Evolutionary conservation across 2,329 filamentous ascomycete species (phyloP).

Genomic region (Lecanicillium sp.): DNA sequence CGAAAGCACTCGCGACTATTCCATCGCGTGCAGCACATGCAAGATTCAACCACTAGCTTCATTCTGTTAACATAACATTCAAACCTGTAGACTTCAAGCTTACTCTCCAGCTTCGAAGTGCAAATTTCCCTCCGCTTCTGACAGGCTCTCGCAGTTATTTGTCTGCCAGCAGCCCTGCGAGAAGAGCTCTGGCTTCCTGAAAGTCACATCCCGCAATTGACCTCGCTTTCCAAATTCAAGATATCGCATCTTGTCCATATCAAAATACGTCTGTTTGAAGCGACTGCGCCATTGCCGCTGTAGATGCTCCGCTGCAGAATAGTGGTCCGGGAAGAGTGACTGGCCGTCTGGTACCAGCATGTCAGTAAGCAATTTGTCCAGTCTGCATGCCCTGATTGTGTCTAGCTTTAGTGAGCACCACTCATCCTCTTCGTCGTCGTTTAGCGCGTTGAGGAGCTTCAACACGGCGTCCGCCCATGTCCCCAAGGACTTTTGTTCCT

Average conservation of each 20-base stretch:
- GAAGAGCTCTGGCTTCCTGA: conserved; percentile 23
- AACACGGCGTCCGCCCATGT: conserved; percentile 27
- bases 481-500: conserved; percentile 21
- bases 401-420: conserved; percentile 28
- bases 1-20: conserved; percentile 36
- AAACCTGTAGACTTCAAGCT: conserved; percentile 14
- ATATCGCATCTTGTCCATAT: conserved; percentile 36
- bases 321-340: conserved; percentile 3
- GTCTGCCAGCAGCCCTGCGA: conserved; percentile 29
- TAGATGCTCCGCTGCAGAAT: conserved; percentile 26
- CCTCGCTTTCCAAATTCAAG: conserved; percentile 26
- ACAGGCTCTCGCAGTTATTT: conserved; percentile 23
- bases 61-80: not conserved
- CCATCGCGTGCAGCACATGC: conserved; percentile 49
- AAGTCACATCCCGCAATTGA: conserved; percentile 31
- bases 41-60: conserved; percentile 51
- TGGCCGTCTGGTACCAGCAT: conserved; percentile 24
- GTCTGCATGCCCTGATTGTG: conserved; percentile 27
- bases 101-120: conserved; percentile 42
- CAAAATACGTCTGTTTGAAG: conserved; percentile 36
- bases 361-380: conserved; percentile 37
- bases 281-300: conserved; percentile 35
- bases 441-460: conserved; percentile 28
- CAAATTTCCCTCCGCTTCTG: conserved; percentile 31
- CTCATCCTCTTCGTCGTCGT: conserved; percentile 28